phyloP scores from a whole-genome alignment of 2,329 filamentous ascomycete species.

The Penicillium psychrosexuale region DNA sequence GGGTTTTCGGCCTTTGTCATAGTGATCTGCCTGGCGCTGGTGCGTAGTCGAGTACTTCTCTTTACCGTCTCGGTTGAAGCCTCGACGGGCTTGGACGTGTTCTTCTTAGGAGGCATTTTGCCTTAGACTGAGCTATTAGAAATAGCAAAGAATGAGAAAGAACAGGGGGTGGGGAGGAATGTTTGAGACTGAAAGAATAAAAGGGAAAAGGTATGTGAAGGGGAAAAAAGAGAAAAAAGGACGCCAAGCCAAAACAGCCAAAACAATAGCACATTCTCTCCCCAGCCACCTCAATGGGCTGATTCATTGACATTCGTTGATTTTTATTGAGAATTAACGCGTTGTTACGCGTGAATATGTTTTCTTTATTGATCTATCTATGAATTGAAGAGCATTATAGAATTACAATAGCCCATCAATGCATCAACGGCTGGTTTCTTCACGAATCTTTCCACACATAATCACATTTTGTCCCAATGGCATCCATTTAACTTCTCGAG shows the following conservation, averaged over 20 bases:
- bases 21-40: neutral
- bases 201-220: constrained; percentile 3
- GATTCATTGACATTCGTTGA: neutral
- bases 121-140: constrained; percentile 8
- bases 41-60: neutral
- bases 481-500: constrained; percentile 68
- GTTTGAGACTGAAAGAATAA: constrained; percentile 1
- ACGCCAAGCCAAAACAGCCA: constrained; percentile 13
- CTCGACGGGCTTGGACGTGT: constrained; percentile 21
- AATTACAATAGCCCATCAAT: neutral
- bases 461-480: constrained; percentile 81
- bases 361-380: neutral
- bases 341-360: neutral
- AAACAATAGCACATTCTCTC: constrained; percentile 24
- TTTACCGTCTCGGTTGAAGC: constrained; percentile 3
- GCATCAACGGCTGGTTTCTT: neutral
- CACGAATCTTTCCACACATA: constrained; percentile 64
- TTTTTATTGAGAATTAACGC: neutral
- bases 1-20: constrained; percentile 11
- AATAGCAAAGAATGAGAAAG: constrained; percentile 6
- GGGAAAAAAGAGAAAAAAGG: constrained; percentile 7
- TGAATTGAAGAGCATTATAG: neutral
- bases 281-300: constrained; percentile 1
- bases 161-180: constrained; percentile 2
- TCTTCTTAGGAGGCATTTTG: constrained; percentile 33